Percentiles rank a stretch among this genome's conserved stretches.
Evolutionary conservation across 768 basidiomycete genomes (phyloP).

Genomic region (Sporobolomyces pararoseus): DNA sequence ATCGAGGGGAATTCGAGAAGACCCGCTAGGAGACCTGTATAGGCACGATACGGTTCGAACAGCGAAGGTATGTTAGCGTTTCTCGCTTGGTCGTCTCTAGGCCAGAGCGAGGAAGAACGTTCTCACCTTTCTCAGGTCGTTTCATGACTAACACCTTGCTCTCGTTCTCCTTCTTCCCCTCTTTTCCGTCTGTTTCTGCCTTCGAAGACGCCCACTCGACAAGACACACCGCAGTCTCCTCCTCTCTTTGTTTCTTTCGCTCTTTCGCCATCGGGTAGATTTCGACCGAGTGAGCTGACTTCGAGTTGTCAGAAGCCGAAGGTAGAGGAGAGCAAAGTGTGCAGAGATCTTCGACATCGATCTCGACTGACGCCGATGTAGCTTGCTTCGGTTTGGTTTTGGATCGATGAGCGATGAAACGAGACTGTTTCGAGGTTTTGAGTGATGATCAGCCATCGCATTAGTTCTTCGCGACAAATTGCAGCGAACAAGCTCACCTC

Average conservation of each 20-base stretch:
- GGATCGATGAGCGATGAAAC: conserved; percentile 26
- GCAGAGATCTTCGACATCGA: conserved; percentile 76
- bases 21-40: conserved; percentile 81
- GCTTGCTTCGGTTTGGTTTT: background rate
- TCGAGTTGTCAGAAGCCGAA: conserved; percentile 1
- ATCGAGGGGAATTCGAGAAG: conserved; percentile 80
- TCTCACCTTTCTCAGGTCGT: conserved; percentile 72
- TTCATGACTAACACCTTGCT: conserved; percentile 72
- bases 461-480: no score
- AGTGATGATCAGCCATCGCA: no score
- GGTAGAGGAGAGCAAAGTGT: conserved; percentile 62
- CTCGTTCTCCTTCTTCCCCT: conserved; percentile 48
- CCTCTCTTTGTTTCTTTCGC: conserved; percentile 76
- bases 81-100: no score
- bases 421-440: no score
- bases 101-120: no score
- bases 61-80: no score
- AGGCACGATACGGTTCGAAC: no score
- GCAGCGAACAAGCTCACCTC: no score
- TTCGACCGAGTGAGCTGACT: conserved; percentile 54
- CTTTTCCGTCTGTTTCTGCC: background rate
- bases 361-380: background rate
- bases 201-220: conserved; percentile 63
- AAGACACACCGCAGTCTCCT: conserved; percentile 79
- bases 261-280: conserved; percentile 82